Conservation (phyloP, 2,329 filamentous ascomycete species). For the Sphaerulina vaccinii region DNA sequence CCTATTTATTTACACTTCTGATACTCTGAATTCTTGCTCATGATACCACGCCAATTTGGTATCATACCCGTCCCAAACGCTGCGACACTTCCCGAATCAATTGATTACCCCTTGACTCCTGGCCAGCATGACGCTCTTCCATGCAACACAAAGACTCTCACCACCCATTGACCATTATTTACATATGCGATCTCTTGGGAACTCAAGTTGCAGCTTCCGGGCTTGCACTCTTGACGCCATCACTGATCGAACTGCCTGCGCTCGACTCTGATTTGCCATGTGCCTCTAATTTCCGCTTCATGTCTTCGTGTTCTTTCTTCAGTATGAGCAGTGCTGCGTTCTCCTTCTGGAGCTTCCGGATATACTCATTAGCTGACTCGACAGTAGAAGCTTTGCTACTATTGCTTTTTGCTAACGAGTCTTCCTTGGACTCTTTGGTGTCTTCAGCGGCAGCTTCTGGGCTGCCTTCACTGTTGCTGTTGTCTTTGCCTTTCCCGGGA, state of each 20-base stretch:
- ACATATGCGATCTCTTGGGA: neutral
- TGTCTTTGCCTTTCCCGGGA: constrained; percentile 29
- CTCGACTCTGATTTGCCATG: constrained; percentile 3
- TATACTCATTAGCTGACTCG: constrained; percentile 95
- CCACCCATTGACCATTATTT: neutral
- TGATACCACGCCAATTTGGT: neutral
- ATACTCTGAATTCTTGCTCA: neutral
- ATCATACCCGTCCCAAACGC: neutral
- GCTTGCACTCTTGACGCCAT: constrained; percentile 4
- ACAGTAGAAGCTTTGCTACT: constrained; percentile 96
- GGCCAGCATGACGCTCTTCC: neutral
- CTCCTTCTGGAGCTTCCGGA: constrained; percentile 78
- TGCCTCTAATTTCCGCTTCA: constrained; percentile 28
- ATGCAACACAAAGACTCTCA: neutral
- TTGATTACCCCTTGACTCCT: neutral
- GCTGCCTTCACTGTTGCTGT: constrained; percentile 40
- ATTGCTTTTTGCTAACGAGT: constrained; percentile 50
- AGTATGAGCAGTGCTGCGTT: constrained; percentile 26
- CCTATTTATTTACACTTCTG: neutral
- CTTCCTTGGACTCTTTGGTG: constrained; percentile 37
- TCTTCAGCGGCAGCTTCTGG: constrained; percentile 47
- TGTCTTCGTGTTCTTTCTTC: constrained; percentile 34
- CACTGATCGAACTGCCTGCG: constrained; percentile 5
- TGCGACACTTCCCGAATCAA: neutral
- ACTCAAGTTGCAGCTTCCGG: neutral